phyloP scores from a whole-genome alignment of 106 monocot genomes.

The Dendrobium huoshanense region DNA sequence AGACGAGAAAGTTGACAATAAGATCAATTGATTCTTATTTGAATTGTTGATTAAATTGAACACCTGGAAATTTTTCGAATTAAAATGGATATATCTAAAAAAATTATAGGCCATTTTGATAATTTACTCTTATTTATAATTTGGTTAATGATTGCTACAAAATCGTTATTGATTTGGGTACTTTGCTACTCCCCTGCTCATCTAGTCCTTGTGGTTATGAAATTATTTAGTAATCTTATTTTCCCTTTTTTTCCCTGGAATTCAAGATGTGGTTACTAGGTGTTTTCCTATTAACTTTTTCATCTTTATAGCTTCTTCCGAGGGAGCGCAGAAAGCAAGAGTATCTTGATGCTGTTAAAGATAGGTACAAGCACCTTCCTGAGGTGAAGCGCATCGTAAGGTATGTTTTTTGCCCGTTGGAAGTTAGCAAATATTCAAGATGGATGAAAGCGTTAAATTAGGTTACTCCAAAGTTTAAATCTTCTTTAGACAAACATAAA shows the following conservation, averaged over 20 bases:
- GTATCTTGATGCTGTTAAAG: constrained; percentile 79
- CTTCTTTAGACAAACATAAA: no score
- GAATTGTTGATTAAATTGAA: no score
- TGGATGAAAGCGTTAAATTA: not conserved
- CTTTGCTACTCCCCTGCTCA: not conserved
- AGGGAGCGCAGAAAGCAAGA: constrained; percentile 86
- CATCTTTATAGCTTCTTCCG: constrained; percentile 63
- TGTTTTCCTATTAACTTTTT: not conserved
- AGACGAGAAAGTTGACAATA: no score
- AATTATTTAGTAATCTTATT: no score
- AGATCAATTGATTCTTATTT: no score
- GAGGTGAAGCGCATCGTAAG: constrained; percentile 91
- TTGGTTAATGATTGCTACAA: not conserved
- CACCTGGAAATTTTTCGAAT: no score
- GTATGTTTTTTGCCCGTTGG: constrained; percentile 21
- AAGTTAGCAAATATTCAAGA: not conserved
- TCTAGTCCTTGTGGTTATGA: no score
- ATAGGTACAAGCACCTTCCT: constrained; percentile 92
- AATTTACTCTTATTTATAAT: no score
- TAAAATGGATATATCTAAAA: no score
- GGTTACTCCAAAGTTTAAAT: no score
- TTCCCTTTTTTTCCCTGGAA: not conserved
- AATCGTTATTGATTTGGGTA: not conserved
- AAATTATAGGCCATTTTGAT: no score
- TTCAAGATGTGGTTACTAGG: not conserved